phyloP scores from a whole-genome alignment of 176 grass and related monocot species.

The Guadua angustifolia region DNA sequence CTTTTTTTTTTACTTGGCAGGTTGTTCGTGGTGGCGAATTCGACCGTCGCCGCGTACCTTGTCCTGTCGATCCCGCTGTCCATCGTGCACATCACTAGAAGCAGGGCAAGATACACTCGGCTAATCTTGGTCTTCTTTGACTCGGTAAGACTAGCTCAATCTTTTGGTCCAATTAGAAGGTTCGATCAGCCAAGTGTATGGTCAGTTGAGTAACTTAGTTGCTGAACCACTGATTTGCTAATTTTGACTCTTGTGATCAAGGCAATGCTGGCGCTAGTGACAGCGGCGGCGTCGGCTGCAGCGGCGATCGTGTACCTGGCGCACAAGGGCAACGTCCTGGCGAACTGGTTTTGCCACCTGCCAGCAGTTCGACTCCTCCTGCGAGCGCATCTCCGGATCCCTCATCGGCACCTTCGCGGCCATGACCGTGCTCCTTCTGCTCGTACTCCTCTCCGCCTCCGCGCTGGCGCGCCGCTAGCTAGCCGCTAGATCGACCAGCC shows the following conservation, averaged over 20 bases:
- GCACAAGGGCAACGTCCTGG: constrained; percentile 57
- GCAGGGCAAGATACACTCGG: constrained; percentile 46
- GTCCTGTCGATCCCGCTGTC: constrained; percentile 58
- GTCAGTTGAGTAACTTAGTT: too few relatives aligned
- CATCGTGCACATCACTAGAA: constrained; percentile 54
- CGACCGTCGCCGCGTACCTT: constrained; percentile 52
- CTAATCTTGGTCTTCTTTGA: constrained; percentile 50
- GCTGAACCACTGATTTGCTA: neutral
- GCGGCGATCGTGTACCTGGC: constrained; percentile 59
- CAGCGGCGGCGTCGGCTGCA: constrained; percentile 49
- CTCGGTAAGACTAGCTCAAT: constrained; percentile 25
- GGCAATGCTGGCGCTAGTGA: constrained; percentile 64
- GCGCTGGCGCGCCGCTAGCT: constrained; percentile 43
- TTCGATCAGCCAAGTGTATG: neutral
- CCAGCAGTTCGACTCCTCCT: constrained; percentile 60
- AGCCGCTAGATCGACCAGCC: constrained; percentile 19
- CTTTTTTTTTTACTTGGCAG: constrained; percentile 16
- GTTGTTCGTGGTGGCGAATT: constrained; percentile 65
- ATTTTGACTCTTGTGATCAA: neutral
- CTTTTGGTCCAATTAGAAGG: too few relatives aligned
- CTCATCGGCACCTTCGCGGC: constrained; percentile 62
- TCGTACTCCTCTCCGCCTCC: constrained; percentile 53
- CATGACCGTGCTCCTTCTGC: constrained; percentile 42
- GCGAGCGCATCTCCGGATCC: constrained; percentile 50
- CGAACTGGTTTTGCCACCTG: constrained; percentile 67